Conservation (phyloP, 2,329 filamentous ascomycete species). For the Chaetomium sp. region DNA sequence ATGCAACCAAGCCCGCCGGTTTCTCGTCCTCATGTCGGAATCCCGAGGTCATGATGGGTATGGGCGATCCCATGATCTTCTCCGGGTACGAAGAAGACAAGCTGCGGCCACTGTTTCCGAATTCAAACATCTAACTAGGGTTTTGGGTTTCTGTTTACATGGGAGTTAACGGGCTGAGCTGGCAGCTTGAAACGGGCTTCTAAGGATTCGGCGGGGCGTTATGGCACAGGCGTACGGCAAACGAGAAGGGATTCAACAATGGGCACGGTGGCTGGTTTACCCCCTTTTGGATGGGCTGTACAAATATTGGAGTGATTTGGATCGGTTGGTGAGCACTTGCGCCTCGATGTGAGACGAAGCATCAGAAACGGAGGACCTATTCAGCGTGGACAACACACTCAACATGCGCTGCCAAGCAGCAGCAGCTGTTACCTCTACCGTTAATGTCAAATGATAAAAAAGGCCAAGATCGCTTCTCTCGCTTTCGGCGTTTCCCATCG, state of each 20-base stretch:
- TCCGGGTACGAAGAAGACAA: constrained; percentile 53
- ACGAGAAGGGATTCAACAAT: background rate
- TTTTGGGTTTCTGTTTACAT: background rate
- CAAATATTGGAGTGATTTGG: constrained; percentile 6
- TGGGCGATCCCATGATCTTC: constrained; percentile 62
- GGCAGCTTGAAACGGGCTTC: background rate
- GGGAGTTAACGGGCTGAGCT: background rate
- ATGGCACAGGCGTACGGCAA: background rate
- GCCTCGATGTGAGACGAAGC: background rate
- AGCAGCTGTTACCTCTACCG: background rate
- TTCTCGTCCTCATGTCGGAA: constrained; percentile 50
- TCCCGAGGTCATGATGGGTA: constrained; percentile 59
- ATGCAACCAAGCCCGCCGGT: constrained; percentile 58
- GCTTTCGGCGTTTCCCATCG: background rate
- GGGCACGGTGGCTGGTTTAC: background rate
- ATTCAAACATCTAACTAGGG: background rate
- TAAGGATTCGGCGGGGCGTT: constrained; percentile 8
- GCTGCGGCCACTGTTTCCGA: constrained; percentile 38
- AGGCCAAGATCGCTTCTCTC: background rate
- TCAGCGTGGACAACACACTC: background rate
- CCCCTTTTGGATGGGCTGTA: constrained; percentile 8
- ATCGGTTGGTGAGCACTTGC: background rate
- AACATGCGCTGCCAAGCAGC: constrained; percentile 1
- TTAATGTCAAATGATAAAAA: background rate
- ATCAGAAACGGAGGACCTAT: background rate